Evolutionary conservation across 2,329 filamentous ascomycete species (phyloP).

Genomic region (Coniochaeta ligniaria): DNA sequence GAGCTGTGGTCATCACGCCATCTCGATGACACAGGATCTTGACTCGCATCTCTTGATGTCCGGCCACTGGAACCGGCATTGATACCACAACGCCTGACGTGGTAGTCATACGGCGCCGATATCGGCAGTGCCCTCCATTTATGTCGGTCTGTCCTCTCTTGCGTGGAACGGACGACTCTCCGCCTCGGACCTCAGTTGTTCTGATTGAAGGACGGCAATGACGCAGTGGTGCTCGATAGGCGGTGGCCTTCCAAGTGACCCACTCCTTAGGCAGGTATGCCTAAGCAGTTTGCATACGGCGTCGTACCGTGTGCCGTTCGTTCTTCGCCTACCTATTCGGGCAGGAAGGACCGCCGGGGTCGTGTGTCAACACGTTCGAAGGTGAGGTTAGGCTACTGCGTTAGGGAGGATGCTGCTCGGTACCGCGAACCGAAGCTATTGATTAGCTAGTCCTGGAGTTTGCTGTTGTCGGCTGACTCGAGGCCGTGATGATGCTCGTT

Average conservation of each 20-base stretch:
- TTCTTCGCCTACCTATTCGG: neutral
- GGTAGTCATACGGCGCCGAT: neutral
- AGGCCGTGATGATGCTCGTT: neutral
- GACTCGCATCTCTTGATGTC: neutral
- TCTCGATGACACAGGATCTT: neutral
- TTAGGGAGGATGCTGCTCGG: neutral
- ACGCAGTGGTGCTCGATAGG: neutral
- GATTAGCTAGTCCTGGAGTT: neutral
- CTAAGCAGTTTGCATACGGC: neutral
- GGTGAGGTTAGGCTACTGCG: neutral
- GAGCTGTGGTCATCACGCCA: neutral
- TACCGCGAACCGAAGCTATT: neutral
- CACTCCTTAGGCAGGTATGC: neutral
- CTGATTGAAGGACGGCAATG: no score
- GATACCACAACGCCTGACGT: neutral
- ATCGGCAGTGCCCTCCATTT: neutral
- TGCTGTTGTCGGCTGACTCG: neutral
- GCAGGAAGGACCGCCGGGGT: neutral
- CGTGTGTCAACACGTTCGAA: neutral
- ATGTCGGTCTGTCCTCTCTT: neutral
- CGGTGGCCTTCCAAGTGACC: neutral
- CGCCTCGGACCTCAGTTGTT: neutral
- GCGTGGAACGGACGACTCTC: neutral
- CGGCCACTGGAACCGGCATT: neutral
- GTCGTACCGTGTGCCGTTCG: neutral